A percentile compares a stretch with the other conserved stretches of the same genome.
Conservation (phyloP, 371 early-diverging fungal genomes). For the Zychaea mexicana region DNA sequence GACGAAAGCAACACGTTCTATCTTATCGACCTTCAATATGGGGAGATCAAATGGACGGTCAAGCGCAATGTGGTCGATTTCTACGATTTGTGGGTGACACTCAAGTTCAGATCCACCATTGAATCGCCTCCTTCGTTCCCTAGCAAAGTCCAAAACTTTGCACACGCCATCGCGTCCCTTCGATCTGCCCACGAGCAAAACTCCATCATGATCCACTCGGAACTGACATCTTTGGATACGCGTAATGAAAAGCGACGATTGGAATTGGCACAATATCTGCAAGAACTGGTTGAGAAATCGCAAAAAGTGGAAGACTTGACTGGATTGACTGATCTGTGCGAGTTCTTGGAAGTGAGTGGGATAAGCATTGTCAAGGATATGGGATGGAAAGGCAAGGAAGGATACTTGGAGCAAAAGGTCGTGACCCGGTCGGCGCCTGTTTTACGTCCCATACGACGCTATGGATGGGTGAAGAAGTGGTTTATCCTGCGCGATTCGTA, state of each 20-base stretch:
- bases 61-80: conserved; percentile 70
- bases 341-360: conserved; percentile 77
- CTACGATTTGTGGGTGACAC: conserved; percentile 60
- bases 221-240: conserved; percentile 31
- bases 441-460: conserved; percentile 18
- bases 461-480: conserved; percentile 67
- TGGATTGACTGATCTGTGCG: conserved; percentile 67
- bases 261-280: conserved; percentile 66
- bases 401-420: conserved; percentile 60
- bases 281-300: conserved; percentile 53
- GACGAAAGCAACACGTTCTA: conserved; percentile 26
- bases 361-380: conserved; percentile 71
- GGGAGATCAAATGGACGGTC: conserved; percentile 80
- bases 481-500: conserved; percentile 30
- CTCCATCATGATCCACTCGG: neutral
- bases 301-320: conserved; percentile 26
- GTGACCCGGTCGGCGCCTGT: conserved; percentile 24
- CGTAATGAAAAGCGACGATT: conserved; percentile 53
- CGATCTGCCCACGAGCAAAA: neutral
- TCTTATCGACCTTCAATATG: conserved; percentile 78
- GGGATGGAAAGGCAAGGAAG: conserved; percentile 89
- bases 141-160: conserved; percentile 34
- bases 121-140: conserved; percentile 42
- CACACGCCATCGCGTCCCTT: conserved; percentile 15
- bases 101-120: conserved; percentile 42